These are phyloP conservation scores for Citrus medica DNA, from an alignment of 345 rosid species.

Conservation along the genomic window DNA sequence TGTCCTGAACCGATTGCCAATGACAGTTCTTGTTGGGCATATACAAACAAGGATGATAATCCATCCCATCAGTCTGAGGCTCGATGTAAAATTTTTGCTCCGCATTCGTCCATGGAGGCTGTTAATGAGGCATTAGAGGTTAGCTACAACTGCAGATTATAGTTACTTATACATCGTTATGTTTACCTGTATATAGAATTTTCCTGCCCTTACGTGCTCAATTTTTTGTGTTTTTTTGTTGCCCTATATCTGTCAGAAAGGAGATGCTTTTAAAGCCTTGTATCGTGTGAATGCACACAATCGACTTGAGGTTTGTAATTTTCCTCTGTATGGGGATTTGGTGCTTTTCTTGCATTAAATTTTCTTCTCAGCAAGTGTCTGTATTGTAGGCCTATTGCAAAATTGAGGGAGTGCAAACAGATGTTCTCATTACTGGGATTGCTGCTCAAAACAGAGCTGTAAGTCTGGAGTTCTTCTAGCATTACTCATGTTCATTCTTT, in stretches of 20 bases:
- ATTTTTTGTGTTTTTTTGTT: not conserved
- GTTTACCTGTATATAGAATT: not conserved
- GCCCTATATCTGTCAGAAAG: conserved; percentile 44
- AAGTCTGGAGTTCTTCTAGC: conserved; percentile 29
- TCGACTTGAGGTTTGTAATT: conserved; percentile 60
- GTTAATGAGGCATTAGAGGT: conserved; percentile 70
- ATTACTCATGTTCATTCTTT: not conserved
- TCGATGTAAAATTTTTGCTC: conserved; percentile 37
- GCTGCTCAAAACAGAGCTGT: conserved; percentile 88
- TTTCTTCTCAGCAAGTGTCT: not conserved
- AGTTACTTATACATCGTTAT: not conserved
- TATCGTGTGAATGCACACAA: conserved; percentile 88
- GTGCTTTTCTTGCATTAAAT: not conserved
- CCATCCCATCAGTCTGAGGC: conserved; percentile 26
- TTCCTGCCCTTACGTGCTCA: not conserved
- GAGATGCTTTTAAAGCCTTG: conserved; percentile 65
- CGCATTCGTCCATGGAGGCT: conserved; percentile 60
- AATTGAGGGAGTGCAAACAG: conserved; percentile 80
- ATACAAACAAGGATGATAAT: conserved; percentile 24
- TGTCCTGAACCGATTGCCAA: conserved; percentile 41
- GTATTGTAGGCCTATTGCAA: conserved; percentile 79
- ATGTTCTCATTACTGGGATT: conserved; percentile 69
- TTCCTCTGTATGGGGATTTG: not conserved
- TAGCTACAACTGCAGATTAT: conserved; percentile 18
- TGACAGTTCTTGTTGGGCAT: conserved; percentile 28